Percentiles rank a stretch among this genome's conserved stretches.
Conservation (phyloP, 495 filamentous ascomycete species). For the Mycothermus thermophilus region DNA sequence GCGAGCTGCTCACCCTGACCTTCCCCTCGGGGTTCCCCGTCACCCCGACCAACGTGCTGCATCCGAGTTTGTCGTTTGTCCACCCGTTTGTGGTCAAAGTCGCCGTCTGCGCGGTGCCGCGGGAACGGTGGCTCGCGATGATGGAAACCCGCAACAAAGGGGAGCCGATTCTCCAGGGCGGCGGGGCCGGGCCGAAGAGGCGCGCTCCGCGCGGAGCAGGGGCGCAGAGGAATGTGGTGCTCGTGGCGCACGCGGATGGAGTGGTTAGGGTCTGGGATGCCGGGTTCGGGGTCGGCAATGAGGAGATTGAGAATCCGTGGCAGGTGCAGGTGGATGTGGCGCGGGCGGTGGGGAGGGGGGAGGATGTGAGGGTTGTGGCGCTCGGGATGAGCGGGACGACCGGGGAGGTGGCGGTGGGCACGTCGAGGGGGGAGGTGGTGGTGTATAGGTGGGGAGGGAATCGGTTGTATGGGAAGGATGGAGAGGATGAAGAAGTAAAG, state of each 20-base stretch:
- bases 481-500: slow-evolving; percentile 22
- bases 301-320: slow-evolving; percentile 79
- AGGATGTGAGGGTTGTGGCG: slow-evolving; percentile 60
- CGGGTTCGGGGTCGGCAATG: slow-evolving; percentile 47
- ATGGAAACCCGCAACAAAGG: slow-evolving; percentile 58
- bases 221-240: slow-evolving; percentile 59
- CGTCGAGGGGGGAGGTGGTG: slow-evolving; percentile 65
- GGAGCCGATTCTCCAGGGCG: slow-evolving; percentile 44
- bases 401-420: slow-evolving; percentile 74
- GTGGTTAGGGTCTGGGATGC: slow-evolving; percentile 81
- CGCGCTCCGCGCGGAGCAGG: slow-evolving; percentile 56
- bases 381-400: slow-evolving; percentile 64
- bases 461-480: slow-evolving; percentile 28
- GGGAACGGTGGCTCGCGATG: slow-evolving; percentile 81
- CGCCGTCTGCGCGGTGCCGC: slow-evolving; percentile 51
- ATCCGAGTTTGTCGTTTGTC: slow-evolving; percentile 66
- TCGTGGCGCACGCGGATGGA: slow-evolving; percentile 76
- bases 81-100: slow-evolving; percentile 74
- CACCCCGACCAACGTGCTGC: slow-evolving; percentile 78
- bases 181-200: slow-evolving; percentile 31
- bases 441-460: slow-evolving; percentile 82
- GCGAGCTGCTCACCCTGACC: slow-evolving; percentile 74
- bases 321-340: slow-evolving; percentile 76
- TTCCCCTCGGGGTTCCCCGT: slow-evolving; percentile 88
- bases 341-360: slow-evolving; percentile 64